phyloP scores from a whole-genome alignment of 345 rosid genomes.

The Microcos paniculata region DNA sequence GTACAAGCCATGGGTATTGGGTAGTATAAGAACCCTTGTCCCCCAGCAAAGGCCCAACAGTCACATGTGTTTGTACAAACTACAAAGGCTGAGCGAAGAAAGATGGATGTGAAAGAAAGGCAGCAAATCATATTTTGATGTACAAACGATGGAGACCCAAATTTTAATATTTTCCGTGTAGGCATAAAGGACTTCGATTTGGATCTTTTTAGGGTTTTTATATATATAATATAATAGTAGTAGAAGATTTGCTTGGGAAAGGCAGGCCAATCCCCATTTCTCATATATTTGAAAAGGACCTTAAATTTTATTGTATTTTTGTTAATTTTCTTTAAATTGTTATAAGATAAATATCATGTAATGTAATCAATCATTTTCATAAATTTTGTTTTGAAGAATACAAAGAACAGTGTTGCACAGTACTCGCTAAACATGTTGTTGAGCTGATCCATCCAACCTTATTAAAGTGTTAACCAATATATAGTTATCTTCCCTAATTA shows the following conservation, averaged over 20 bases:
- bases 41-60: constrained; percentile 10
- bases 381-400: too few relatives aligned
- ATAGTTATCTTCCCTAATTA: background rate
- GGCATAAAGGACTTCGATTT: constrained; percentile 27
- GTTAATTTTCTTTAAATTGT: too few relatives aligned
- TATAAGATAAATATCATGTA: background rate
- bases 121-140: background rate
- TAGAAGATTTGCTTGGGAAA: constrained; percentile 22
- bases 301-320: too few relatives aligned
- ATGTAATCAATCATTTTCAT: background rate
- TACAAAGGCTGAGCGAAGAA: background rate
- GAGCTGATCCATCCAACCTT: constrained; percentile 29
- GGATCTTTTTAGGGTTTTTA: constrained; percentile 20
- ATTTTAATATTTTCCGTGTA: constrained; percentile 21
- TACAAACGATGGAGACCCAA: background rate
- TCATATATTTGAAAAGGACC: too few relatives aligned
- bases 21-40: constrained; percentile 3
- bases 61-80: background rate
- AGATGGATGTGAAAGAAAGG: constrained; percentile 10
- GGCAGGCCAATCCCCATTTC: constrained; percentile 19
- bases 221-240: too few relatives aligned
- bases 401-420: constrained; percentile 15
- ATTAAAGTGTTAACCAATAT: background rate
- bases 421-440: constrained; percentile 19
- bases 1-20: too few relatives aligned